Evolutionary conservation across 2,329 filamentous ascomycete genomes (phyloP), one percentile per base, ranked within the genome.

Genomic region (Fusarium sp.): DNA sequence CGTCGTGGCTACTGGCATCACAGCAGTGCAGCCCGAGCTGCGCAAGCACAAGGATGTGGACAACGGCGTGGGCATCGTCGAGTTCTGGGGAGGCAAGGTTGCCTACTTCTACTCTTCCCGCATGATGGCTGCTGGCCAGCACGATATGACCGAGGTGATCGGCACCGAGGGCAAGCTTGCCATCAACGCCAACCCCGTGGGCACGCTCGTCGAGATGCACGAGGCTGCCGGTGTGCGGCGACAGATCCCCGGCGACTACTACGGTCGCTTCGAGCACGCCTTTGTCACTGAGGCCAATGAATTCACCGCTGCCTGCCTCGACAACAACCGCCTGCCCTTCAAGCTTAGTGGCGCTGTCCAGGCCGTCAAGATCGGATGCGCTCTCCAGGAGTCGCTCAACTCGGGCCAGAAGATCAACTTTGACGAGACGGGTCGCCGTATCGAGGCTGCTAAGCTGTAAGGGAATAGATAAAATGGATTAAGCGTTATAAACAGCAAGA

Each of bases 101-200:
- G 91, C 91, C 4, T 91, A 92, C 79, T 89, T 92, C 70, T 93
- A 91, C 79, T 87, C 86, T 35, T 88, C 85, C 4, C 86, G 91
- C n/a, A 93, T 92, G 89, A 93, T 93, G 88, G 90, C 91, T 0
- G 88, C 89, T 0, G 91, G 92, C 1, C 91, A 93, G 80, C 88
- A 92, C 71, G 91, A 93, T 77, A 89, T 87, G 77, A 92, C 91
- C 0, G 91, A 93, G 81, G 87, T 93, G 69, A 91, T 93, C 65
- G 91, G 91, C 10, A 93, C 91, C 0, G 86, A 88, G 70, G 91
- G 91, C 52, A 93, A 92, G 80, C 78, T 93, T 3, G 82, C 86
- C 0, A 84, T 93, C 71, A 93, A 93, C 75, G 86, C 84, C 20
- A 88, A 91, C 73, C 91, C 91, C 6, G 82, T 84, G 56, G 82